Base-by-base conservation (phyloP, 108 stramenopile species). In the Cylindrotheca fusiformis region DNA sequence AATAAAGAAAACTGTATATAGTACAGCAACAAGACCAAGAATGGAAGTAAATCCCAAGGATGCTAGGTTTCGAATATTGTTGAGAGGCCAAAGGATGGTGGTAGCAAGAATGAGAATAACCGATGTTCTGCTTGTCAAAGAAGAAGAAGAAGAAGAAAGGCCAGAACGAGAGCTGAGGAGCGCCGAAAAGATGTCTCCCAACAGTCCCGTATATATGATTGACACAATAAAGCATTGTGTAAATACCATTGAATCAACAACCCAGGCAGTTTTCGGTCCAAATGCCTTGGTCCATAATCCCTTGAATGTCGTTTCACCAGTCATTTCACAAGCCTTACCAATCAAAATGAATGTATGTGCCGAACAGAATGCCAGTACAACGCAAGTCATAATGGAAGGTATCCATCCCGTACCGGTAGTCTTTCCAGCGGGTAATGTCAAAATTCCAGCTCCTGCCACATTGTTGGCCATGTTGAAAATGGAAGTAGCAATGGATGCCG, bases 381-480 rank as follows among this genome's bases (percentile, higher is more conserved):
- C 22, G 18, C 67, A 54, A 12, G 70, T 67, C 1, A 28, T 28
- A n/a, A 79, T 50, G 44, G 73, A 54, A 26, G 73, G 78, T 25
- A 75, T 25, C 68, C 68, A 78, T 45, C 77, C 77, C 0, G 77
- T 74, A 3, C 74, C 78, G 23, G 32, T 45, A 4, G 72, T 68
- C 44, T 62, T 72, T 32, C 70, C 78, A n/a, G 74, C 68, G 0
- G 73, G 52, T 18, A 79, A 58, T 27, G 72, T 79, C 12, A 79
- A 51, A 18, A 79, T 65, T 0, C 78, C 78, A 22, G 74, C 73
- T 25, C 78, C 78, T n/a, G 78, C 78, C 8, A 79, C 78, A 45
- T 79, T 79, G 58, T 79, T 79, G 45, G 71, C 69, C 36, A 79
- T 28, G 59, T 79, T 79, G 65, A 79, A 79, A 23, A 75, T 48